Percentiles rank a stretch among this genome's conserved stretches.
Evolutionary conservation across 2,329 filamentous ascomycete species (phyloP).

Genomic region (Colletotrichum kahawae): DNA sequence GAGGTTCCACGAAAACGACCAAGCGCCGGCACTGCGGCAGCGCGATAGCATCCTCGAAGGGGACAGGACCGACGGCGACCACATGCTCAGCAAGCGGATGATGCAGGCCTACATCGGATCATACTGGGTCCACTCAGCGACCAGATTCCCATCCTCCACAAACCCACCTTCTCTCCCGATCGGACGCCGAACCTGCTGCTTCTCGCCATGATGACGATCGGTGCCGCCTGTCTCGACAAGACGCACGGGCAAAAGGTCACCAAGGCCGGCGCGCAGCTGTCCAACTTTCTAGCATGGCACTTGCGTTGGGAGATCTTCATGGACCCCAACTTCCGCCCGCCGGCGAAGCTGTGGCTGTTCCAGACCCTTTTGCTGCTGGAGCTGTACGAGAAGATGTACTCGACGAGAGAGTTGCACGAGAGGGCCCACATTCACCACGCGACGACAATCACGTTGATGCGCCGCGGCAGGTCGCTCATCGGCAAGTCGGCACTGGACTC

Average conservation of each 20-base stretch:
- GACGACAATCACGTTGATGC: conserved; percentile 94
- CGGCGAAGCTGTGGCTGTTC: conserved; percentile 95
- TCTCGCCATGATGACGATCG: conserved; percentile 89
- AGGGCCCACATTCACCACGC: conserved; percentile 96
- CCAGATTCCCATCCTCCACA: conserved; percentile 92
- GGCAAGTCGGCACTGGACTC: conserved; percentile 85
- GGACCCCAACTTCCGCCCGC: conserved; percentile 86
- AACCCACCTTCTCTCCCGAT: conserved; percentile 90
- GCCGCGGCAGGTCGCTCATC: conserved; percentile 87
- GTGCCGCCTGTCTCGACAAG: conserved; percentile 87
- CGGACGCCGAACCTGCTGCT: conserved; percentile 84
- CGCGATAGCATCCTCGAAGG: conserved; percentile 82
- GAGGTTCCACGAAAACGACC: conserved; percentile 81
- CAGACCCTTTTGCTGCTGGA: conserved; percentile 89
- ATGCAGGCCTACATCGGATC: conserved; percentile 94
- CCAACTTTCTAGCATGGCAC: conserved; percentile 91
- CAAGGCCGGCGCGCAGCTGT: conserved; percentile 78
- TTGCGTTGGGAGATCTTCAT: conserved; percentile 97
- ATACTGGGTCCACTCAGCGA: conserved; percentile 94
- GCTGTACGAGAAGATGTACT: conserved; percentile 98
- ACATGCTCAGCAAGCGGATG: conserved; percentile 85
- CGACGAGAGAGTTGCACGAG: conserved; percentile 88
- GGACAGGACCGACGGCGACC: conserved; percentile 68
- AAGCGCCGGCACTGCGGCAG: conserved; percentile 74
- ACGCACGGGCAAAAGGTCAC: conserved; percentile 76